A percentile compares a stretch with the other conserved stretches of the same genome.
phyloP scores from a whole-genome alignment of 202 grass and related monocot genomes.

The Bolboschoenoplectus hybrid region DNA sequence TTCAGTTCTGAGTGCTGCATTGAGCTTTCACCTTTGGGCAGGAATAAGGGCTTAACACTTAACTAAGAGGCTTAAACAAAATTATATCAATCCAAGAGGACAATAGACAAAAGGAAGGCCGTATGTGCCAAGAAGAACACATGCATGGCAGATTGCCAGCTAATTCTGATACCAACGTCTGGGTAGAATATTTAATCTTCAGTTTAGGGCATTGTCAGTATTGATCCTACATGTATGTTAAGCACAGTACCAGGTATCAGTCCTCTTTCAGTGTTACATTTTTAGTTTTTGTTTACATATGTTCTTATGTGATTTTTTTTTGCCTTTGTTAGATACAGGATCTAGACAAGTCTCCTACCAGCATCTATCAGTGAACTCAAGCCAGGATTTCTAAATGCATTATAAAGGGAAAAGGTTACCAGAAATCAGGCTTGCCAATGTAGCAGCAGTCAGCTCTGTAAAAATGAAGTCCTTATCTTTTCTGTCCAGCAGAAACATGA shows the following conservation, averaged over 20 bases:
- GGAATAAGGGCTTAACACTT: constrained; percentile 11
- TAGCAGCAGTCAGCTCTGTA: constrained; percentile 67
- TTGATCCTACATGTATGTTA: neutral
- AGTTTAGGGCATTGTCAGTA: constrained; percentile 8
- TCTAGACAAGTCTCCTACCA: constrained; percentile 2
- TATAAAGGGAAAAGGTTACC: constrained; percentile 45
- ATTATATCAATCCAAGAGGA: neutral
- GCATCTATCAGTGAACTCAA: neutral
- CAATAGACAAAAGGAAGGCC: constrained; percentile 1
- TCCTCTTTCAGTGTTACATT: constrained; percentile 4
- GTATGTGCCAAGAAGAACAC: neutral
- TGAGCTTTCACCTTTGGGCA: neutral
- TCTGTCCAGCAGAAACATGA: constrained; percentile 86
- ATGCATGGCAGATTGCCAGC: neutral
- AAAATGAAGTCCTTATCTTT: constrained; percentile 89
- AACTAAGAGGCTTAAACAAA: neutral
- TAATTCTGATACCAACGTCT: constrained; percentile 5
- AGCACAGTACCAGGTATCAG: neutral
- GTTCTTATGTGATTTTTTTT: neutral
- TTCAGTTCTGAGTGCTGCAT: constrained; percentile 1
- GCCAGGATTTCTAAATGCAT: neutral
- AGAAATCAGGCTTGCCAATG: constrained; percentile 81
- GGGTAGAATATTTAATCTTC: neutral
- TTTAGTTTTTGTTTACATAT: neutral
- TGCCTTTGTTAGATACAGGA: neutral